Evolutionary conservation across 805 yeast genomes (phyloP), one percentile per base, ranked within the genome.

Genomic region (Myxozyma lipomycoides): DNA sequence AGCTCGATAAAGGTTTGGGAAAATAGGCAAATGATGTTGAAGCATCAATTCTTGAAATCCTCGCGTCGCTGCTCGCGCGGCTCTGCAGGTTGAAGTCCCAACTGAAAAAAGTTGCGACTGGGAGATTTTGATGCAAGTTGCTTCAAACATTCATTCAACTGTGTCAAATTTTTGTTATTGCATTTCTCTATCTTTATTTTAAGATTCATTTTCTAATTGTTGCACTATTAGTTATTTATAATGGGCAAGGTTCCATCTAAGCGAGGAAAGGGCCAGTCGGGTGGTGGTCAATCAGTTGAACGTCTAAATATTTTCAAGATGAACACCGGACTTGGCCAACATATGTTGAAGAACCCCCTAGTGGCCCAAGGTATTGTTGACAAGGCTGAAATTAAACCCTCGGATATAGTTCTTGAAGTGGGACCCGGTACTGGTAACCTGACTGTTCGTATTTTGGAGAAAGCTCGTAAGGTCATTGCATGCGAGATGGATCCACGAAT

Each of bases 391-490:
- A 84, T 93, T 48, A 84, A 82, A 62, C 97, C 98, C 2, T 83
- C 95, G 26, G 98, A 93, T 65, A 81, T 82, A 5, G 98, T 93
- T 1, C 74, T 93, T 38, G 98, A 93, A 73, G 96, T 93, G 46
- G 98, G 98, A 63, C 98, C 98, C 2, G 98, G 98, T 80, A 93
- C 98, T 0, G 98, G 98, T 73, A 93, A 93, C 64, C 76, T 93
- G 70, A 93, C 98, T 0, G 95, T 91, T 34, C 77, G 95, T 55
- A 93, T 93, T 34, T 70, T 93, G 48, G 97, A 91, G 62, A 84
- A 89, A 67, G 98, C 97, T 0, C 77, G 86, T 50, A 89, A 87
- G 62, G 97, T 91, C n/a, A 78, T 87, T 43, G 98, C 98, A 0
- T 93, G 86, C 47, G 98, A 93, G 72, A 90, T 90, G 88, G 98